These are phyloP conservation scores for Golovinomyces cichoracearum DNA, from an alignment of 2,329 filamentous ascomycete species.

Conservation along the genomic window DNA sequence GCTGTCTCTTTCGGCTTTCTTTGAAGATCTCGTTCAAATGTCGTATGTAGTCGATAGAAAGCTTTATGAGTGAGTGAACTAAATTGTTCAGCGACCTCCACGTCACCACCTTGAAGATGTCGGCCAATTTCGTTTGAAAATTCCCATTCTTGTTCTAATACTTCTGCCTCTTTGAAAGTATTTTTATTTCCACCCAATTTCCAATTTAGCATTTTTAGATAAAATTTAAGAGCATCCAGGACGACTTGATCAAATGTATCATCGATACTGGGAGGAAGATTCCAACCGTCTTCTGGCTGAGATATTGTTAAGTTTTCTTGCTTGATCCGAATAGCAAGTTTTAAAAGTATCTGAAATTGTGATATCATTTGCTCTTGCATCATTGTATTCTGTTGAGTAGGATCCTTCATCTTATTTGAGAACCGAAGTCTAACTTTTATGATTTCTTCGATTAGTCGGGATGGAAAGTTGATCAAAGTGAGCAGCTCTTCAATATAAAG, in stretches of 20 bases:
- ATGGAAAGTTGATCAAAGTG: slow-evolving; percentile 90
- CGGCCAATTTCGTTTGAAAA: slow-evolving; percentile 86
- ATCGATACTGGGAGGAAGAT: slow-evolving; percentile 83
- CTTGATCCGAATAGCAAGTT: slow-evolving; percentile 79
- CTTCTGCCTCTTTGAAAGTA: slow-evolving; percentile 95
- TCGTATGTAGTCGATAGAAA: slow-evolving; percentile 59
- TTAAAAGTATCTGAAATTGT: slow-evolving; percentile 81
- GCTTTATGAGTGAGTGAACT: slow-evolving; percentile 83
- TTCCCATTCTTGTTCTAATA: slow-evolving; percentile 92
- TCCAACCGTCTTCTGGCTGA: slow-evolving; percentile 74
- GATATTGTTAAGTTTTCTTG: slow-evolving; percentile 64
- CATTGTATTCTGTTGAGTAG: slow-evolving; percentile 69
- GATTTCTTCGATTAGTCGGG: slow-evolving; percentile 83
- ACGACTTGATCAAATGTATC: slow-evolving; percentile 86
- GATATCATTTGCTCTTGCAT: slow-evolving; percentile 96
- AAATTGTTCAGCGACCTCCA: slow-evolving; percentile 95
- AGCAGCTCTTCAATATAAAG: slow-evolving; percentile 92
- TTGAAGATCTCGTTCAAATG: slow-evolving; percentile 78
- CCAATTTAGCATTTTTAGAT: slow-evolving; percentile 97
- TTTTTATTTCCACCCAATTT: slow-evolving; percentile 95
- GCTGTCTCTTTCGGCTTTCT: slow-evolving; percentile 60
- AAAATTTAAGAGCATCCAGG: slow-evolving; percentile 80
- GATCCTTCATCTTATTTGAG: slow-evolving; percentile 85
- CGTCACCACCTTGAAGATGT: slow-evolving; percentile 74
- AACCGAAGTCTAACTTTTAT: slow-evolving; percentile 78